Conservation (phyloP, 2,329 filamentous ascomycete genomes). For the Escovopsis sp. region DNA sequence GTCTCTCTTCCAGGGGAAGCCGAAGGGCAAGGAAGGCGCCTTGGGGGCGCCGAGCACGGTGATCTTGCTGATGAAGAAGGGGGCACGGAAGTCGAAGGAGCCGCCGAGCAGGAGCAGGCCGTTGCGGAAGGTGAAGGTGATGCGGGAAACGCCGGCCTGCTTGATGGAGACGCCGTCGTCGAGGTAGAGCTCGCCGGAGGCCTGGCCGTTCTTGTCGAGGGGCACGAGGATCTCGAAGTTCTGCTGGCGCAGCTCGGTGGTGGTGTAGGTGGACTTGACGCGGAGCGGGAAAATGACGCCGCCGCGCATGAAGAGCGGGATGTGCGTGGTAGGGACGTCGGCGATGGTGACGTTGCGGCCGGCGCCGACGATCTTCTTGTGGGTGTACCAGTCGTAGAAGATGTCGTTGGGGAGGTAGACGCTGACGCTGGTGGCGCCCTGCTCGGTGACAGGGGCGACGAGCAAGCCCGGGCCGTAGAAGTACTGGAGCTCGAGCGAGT, state of each 20-base stretch:
- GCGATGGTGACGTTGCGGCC: conserved; percentile 19
- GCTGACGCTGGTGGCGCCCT: conserved; percentile 27
- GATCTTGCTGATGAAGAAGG: conserved; percentile 28
- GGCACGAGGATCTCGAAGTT: conserved; percentile 60
- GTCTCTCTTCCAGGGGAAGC: background rate
- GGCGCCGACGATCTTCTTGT: conserved; percentile 24
- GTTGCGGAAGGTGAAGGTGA: conserved; percentile 43
- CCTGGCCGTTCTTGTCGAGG: conserved; percentile 43
- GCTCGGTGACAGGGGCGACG: conserved; percentile 31
- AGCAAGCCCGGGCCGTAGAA: conserved; percentile 34
- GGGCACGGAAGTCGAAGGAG: conserved; percentile 34
- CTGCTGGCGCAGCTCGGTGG: conserved; percentile 43
- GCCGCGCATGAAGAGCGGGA: conserved; percentile 53
- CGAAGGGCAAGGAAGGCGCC: background rate
- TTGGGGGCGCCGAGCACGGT: conserved; percentile 28
- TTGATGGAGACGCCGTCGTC: conserved; percentile 60
- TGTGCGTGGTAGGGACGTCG: conserved; percentile 27
- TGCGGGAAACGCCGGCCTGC: conserved; percentile 35
- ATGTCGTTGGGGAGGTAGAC: conserved; percentile 33
- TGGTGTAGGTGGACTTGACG: conserved; percentile 42
- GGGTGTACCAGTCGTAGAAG: conserved; percentile 39
- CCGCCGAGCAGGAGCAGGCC: conserved; percentile 36
- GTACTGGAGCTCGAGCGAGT: conserved; percentile 32
- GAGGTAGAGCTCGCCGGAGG: conserved; percentile 54
- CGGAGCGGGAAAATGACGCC: conserved; percentile 51